Evolutionary conservation across 2,329 filamentous ascomycete species (phyloP).

Genomic region (Verticillium alfalfae): DNA sequence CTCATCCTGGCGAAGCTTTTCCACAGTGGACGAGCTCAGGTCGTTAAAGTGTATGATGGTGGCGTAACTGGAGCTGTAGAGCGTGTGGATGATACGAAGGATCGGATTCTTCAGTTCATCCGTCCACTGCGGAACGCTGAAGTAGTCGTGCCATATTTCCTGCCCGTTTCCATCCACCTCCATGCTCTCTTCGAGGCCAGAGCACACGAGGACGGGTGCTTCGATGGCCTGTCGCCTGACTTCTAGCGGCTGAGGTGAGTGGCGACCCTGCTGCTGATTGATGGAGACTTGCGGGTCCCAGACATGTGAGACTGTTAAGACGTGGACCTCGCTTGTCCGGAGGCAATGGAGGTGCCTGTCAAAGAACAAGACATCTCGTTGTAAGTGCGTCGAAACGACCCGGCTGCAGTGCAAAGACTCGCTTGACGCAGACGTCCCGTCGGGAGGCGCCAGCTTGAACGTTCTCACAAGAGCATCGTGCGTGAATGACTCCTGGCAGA

Average conservation of each 20-base stretch:
- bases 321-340: neutral
- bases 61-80: neutral
- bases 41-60: neutral
- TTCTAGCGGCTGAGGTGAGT: neutral
- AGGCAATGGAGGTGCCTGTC: neutral
- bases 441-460: neutral
- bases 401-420: neutral
- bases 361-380: neutral
- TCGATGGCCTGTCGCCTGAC: neutral
- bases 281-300: neutral
- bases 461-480: neutral
- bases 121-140: conserved; percentile 1
- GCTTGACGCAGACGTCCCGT: neutral
- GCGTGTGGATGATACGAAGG: neutral
- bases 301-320: neutral
- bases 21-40: neutral
- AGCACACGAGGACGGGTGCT: neutral
- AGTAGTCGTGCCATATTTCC: conserved; percentile 1
- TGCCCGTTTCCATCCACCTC: neutral
- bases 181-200: neutral
- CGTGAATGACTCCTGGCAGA: neutral
- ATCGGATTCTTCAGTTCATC: neutral
- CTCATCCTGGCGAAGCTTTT: neutral
- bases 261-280: neutral
- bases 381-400: neutral